Percentiles rank a stretch among this genome's conserved stretches.
Evolutionary conservation across 176 grass and related monocot genomes (phyloP).

Genomic region (Secale cereale): DNA sequence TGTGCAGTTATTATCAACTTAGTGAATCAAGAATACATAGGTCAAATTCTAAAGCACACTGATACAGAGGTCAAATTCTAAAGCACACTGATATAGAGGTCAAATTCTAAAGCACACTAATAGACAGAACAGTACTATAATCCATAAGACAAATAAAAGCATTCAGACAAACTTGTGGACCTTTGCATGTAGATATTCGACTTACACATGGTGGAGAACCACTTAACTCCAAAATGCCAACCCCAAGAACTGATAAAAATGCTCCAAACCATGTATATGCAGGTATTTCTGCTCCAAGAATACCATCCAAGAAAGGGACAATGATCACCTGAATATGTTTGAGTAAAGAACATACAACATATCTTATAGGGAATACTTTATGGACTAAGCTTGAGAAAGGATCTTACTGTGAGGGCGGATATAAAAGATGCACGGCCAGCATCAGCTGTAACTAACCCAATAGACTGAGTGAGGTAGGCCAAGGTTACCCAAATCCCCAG

Average conservation of each 20-base stretch:
- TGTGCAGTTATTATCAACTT: not conserved
- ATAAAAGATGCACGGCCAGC: slow-evolving; percentile 53
- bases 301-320: slow-evolving; percentile 51
- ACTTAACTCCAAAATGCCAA: slow-evolving; percentile 50
- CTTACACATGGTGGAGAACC: slow-evolving; percentile 62
- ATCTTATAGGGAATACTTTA: slow-evolving; percentile 2
- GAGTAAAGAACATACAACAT: slow-evolving; percentile 22
- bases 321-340: slow-evolving; percentile 46
- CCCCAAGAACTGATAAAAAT: slow-evolving; percentile 39
- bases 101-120: too few species aligned
- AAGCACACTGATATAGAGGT: too few species aligned
- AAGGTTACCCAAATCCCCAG: slow-evolving; percentile 52
- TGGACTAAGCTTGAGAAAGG: not conserved
- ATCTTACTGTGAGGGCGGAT: slow-evolving; percentile 50
- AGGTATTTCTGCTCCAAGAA: slow-evolving; percentile 48
- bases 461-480: slow-evolving; percentile 52
- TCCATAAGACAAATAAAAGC: not conserved
- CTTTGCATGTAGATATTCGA: slow-evolving; percentile 24
- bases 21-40: not conserved
- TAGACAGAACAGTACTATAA: not conserved
- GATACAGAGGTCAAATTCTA: too few species aligned
- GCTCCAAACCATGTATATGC: slow-evolving; percentile 47
- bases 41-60: too few species aligned
- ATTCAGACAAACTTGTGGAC: slow-evolving; percentile 20
- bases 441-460: slow-evolving; percentile 47